Evolutionary conservation across 805 yeast genomes (phyloP), one percentile per base, ranked within the genome.

Genomic region (Nakazawaea ernobii): DNA sequence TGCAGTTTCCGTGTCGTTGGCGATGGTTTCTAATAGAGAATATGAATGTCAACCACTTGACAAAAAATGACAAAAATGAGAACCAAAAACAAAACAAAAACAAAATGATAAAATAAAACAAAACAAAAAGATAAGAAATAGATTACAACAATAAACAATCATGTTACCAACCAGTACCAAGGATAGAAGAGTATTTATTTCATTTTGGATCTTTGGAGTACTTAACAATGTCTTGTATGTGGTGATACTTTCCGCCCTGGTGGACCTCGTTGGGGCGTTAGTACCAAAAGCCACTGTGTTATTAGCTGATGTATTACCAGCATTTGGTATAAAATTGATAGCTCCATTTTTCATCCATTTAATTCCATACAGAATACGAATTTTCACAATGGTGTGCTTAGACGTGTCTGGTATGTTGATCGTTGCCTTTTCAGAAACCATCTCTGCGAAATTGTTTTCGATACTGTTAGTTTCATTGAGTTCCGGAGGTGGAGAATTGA

Each of bases 141-240:
- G n/a, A n/a, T n/a, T n/a, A n/a, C n/a, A n/a, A n/a, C n/a, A n/a
- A n/a, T n/a, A n/a, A n/a, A n/a, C n/a, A n/a, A n/a, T n/a, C n/a
- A n/a, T n/a, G n/a, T n/a, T n/a, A n/a, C n/a, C n/a, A n/a, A n/a
- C n/a, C n/a, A n/a, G n/a, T n/a, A 32, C 32, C 8, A 33, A 33
- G 13, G 45, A 46, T 5, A 27, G 52, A 11, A 39, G 56, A 33
- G 43, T 70, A 6, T 82, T 77, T 56, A 39, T 62, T 0, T 71
- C 86, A 10, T 91, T 91, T 61, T 84, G 92, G 80, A 58, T 82
- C 1, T 88, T 91, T 62, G 99, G 98, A 0, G 74, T 92, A 9
- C 69, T 90, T 33, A 92, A 92, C 65, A 92, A 92, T 61, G 84
- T 92, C 9, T 75, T 92, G 0, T 92, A 91, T 66, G 97, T 92